These are phyloP conservation scores for Silene uniflora DNA, from an alignment of 148 eudicot species.

Conservation along the genomic window DNA sequence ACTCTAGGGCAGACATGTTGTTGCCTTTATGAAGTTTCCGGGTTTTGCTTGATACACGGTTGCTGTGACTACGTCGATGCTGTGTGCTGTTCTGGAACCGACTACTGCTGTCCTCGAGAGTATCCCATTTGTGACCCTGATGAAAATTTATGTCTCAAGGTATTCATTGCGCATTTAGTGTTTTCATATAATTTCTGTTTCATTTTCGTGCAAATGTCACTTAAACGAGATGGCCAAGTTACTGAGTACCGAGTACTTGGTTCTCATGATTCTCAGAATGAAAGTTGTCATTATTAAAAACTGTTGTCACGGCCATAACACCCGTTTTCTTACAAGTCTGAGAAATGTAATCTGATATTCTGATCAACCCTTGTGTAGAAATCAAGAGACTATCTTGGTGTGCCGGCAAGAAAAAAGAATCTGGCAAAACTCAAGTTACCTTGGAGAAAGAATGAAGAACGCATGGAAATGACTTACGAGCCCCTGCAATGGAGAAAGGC, in stretches of 20 bases:
- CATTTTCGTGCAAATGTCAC: background rate
- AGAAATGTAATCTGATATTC: background rate
- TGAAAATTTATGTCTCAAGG: slow-evolving; percentile 59
- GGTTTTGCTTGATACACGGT: slow-evolving; percentile 50
- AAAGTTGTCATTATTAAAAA: too few relatives aligned
- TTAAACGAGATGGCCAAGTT: too few relatives aligned
- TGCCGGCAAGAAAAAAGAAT: slow-evolving; percentile 50
- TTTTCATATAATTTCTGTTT: background rate
- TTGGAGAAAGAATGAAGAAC: slow-evolving; percentile 43
- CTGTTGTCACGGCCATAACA: too few relatives aligned
- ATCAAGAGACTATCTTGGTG: slow-evolving; percentile 43
- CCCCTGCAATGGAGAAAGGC: slow-evolving; percentile 53
- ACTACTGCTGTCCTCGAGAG: slow-evolving; percentile 59
- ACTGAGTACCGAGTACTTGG: too few relatives aligned
- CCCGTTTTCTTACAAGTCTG: too few relatives aligned
- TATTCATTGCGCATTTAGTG: slow-evolving; percentile 7
- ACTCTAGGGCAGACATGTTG: slow-evolving; percentile 52
- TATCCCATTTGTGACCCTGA: slow-evolving; percentile 57
- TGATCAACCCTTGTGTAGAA: slow-evolving; percentile 22
- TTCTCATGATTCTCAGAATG: too few relatives aligned
- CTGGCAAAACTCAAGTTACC: slow-evolving; percentile 54
- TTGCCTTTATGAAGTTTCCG: slow-evolving; percentile 44
- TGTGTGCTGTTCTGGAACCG: slow-evolving; percentile 60
- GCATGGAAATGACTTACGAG: slow-evolving; percentile 22
- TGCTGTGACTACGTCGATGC: slow-evolving; percentile 60